Conservation (phyloP, 2,329 filamentous ascomycete species). For the Paecilomyces variotii region DNA sequence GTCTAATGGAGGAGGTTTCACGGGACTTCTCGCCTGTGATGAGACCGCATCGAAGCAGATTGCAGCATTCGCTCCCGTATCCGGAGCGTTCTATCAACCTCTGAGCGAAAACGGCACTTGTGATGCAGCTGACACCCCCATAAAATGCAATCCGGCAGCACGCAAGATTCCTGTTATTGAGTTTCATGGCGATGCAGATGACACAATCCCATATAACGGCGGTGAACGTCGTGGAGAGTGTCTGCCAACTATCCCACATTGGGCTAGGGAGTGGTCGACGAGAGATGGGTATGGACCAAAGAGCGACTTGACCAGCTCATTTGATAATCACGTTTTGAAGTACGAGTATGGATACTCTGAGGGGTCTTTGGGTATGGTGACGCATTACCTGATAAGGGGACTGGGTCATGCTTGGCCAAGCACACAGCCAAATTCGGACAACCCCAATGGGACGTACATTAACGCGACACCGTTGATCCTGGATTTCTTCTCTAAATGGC, state of each 20-base stretch:
- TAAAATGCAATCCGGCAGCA: constrained; percentile 19
- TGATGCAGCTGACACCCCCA: constrained; percentile 7
- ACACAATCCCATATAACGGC: constrained; percentile 34
- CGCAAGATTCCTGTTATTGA: constrained; percentile 34
- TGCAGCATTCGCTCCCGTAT: constrained; percentile 44
- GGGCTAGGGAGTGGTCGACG: constrained; percentile 13
- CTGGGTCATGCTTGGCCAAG: constrained; percentile 15
- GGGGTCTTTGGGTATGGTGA: constrained; percentile 4
- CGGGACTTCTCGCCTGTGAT: constrained; percentile 41
- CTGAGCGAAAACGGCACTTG: constrained; percentile 9
- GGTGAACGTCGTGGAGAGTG: constrained; percentile 14
- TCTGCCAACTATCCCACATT: constrained; percentile 15
- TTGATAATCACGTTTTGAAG: constrained; percentile 2
- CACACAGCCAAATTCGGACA: constrained; percentile 11
- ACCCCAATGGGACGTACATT: constrained; percentile 8
- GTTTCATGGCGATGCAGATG: constrained; percentile 37
- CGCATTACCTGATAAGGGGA: constrained; percentile 9
- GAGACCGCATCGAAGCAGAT: constrained; percentile 33
- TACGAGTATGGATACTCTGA: constrained; percentile 5
- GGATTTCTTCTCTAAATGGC: constrained; percentile 10
- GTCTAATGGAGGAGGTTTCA: constrained; percentile 48
- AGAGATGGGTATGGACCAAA: constrained; percentile 15
- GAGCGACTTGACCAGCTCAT: constrained; percentile 3
- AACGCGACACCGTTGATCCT: constrained; percentile 14
- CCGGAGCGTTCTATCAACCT: constrained; percentile 38